A percentile compares a stretch with the other conserved stretches of the same genome.
Evolutionary conservation across 768 basidiomycete genomes (phyloP).

Genomic region (Saitozyma sp.): DNA sequence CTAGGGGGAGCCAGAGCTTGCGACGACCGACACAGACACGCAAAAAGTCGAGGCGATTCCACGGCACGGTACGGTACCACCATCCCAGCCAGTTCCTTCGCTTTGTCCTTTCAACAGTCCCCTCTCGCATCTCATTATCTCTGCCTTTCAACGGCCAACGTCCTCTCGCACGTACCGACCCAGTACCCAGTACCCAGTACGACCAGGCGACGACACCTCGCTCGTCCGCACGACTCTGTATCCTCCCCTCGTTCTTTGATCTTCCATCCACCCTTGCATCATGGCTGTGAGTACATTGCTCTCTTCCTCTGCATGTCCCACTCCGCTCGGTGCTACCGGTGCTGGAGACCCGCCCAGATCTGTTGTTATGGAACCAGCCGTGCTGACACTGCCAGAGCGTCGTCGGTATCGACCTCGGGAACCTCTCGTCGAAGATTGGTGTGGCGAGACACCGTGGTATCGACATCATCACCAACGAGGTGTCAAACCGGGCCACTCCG

Average conservation of each 20-base stretch:
- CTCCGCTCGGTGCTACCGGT: too few relatives aligned
- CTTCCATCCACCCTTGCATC: constrained; percentile 1
- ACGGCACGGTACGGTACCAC: neutral
- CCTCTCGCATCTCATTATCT: too few relatives aligned
- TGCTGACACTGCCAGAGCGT: constrained; percentile 56
- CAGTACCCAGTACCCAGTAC: too few relatives aligned
- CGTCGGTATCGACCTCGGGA: constrained; percentile 92
- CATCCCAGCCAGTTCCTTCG: neutral
- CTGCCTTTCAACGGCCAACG: too few relatives aligned
- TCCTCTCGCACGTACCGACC: too few relatives aligned
- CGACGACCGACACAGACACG: neutral
- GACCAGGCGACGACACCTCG: too few relatives aligned
- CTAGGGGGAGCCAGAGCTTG: neutral
- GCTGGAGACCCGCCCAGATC: too few relatives aligned
- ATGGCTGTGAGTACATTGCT: constrained; percentile 21
- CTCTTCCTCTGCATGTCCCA: neutral
- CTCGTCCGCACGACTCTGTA: too few relatives aligned
- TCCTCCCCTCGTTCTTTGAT: too few relatives aligned
- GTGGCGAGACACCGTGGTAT: constrained; percentile 94
- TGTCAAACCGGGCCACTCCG: constrained; percentile 96
- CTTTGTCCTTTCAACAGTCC: neutral
- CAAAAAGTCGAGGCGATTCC: neutral
- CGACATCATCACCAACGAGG: constrained; percentile 98
- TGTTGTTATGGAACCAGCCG: neutral
- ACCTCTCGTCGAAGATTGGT: constrained; percentile 90